A percentile compares a stretch with the other conserved stretches of the same genome.
These are phyloP conservation scores for Fusarium papillatum DNA, from an alignment of 2,329 filamentous ascomycete genomes.

Conservation along the genomic window DNA sequence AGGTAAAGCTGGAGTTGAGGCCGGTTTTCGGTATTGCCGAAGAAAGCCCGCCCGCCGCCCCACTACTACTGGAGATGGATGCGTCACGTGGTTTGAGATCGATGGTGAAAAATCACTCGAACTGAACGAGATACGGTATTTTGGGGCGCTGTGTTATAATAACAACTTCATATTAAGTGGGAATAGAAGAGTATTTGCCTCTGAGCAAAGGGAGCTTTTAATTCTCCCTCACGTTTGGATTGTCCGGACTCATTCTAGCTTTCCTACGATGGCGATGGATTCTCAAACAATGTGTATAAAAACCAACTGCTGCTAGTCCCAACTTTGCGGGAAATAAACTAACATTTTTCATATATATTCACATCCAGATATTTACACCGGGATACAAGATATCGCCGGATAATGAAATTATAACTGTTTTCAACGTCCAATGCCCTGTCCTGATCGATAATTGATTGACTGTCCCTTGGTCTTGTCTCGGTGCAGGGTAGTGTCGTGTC, in stretches of 20 bases:
- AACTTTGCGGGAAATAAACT: neutral
- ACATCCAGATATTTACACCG: neutral
- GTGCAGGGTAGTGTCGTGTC: conserved; percentile 24
- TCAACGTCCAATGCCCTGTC: neutral
- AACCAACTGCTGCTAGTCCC: neutral
- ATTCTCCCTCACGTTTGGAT: neutral
- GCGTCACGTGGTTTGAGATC: neutral
- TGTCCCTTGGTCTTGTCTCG: neutral
- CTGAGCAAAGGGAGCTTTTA: neutral
- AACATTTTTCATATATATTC: neutral
- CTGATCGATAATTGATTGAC: neutral
- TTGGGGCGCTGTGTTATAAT: neutral
- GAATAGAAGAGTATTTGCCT: neutral
- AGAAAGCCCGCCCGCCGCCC: neutral
- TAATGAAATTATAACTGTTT: neutral
- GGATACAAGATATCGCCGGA: neutral
- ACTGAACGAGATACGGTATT: neutral
- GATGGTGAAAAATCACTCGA: neutral
- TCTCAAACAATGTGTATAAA: neutral
- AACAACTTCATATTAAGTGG: neutral
- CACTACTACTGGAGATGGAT: neutral
- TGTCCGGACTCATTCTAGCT: neutral
- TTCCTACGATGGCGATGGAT: neutral
- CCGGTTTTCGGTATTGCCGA: conserved; percentile 25
- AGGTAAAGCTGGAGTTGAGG: conserved; percentile 16